Evolutionary conservation across 2,329 filamentous ascomycete species (phyloP).

Genomic region (Diaporthe humulicola): DNA sequence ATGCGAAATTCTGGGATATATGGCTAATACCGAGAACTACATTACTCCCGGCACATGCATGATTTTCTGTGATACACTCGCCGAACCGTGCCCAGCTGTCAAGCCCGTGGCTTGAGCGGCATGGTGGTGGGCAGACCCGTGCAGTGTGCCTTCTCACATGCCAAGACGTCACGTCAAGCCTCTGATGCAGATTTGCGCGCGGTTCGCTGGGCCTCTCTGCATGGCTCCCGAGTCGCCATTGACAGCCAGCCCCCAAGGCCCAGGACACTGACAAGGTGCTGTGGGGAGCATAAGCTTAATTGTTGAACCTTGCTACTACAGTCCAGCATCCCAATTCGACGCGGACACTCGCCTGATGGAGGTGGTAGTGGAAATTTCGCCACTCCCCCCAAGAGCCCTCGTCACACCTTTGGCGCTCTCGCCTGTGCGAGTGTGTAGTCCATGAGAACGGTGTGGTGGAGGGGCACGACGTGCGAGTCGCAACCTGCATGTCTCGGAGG

Average conservation of each 20-base stretch:
- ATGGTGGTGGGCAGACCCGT: neutral
- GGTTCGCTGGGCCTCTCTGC: too few relatives aligned
- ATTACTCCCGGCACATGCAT: neutral
- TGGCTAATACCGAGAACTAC: constrained; percentile 4
- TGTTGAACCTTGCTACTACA: neutral
- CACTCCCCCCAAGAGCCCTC: neutral
- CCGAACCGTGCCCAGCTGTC: neutral
- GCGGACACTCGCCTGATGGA: neutral
- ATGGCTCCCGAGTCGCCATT: neutral
- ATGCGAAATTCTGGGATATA: neutral
- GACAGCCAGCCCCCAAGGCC: neutral
- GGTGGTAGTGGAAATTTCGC: neutral
- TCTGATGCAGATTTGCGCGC: neutral
- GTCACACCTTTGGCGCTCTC: neutral
- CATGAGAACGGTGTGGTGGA: neutral
- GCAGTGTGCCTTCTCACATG: neutral
- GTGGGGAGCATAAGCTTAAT: neutral
- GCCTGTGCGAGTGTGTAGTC: neutral
- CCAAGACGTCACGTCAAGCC: neutral
- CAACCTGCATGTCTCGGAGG: constrained; percentile 23
- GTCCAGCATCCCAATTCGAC: neutral
- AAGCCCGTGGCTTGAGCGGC: neutral
- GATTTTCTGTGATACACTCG: neutral
- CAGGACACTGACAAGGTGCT: neutral
- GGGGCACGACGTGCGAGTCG: neutral